Percentiles rank a stretch among this genome's conserved stretches.
These are phyloP conservation scores for Escovopsis sp. DNA, from an alignment of 2,329 filamentous ascomycete species.

Conservation along the genomic window DNA sequence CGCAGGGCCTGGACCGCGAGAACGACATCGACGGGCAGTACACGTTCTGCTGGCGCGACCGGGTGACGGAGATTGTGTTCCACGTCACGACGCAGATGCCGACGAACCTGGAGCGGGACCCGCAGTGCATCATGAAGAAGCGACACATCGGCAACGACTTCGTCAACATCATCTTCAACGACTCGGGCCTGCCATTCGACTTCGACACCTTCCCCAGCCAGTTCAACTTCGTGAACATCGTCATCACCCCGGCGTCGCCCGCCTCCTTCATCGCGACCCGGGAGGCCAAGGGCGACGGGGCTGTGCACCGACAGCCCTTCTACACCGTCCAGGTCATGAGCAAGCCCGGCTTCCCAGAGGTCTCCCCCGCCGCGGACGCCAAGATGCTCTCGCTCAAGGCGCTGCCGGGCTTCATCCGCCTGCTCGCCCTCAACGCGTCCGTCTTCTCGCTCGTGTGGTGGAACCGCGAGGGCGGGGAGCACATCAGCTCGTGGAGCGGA, in stretches of 20 bases:
- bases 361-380: slow-evolving; percentile 75
- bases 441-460: slow-evolving; percentile 90
- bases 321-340: slow-evolving; percentile 85
- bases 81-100: slow-evolving; percentile 98
- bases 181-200: slow-evolving; percentile 75
- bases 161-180: slow-evolving; percentile 97
- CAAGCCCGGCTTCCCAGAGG: slow-evolving; percentile 76
- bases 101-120: slow-evolving; percentile 62
- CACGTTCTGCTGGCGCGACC: slow-evolving; percentile 87
- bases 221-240: slow-evolving; percentile 95
- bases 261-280: slow-evolving; percentile 58
- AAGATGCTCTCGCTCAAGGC: slow-evolving; percentile 79
- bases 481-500: slow-evolving; percentile 79
- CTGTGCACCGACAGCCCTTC: slow-evolving; percentile 36
- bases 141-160: slow-evolving; percentile 93
- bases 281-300: slow-evolving; percentile 21
- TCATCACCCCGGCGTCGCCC: slow-evolving; percentile 76
- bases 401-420: slow-evolving; percentile 70
- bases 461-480: slow-evolving; percentile 59
- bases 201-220: slow-evolving; percentile 89
- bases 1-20: slow-evolving; percentile 71
- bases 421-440: slow-evolving; percentile 82
- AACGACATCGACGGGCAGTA: slow-evolving; percentile 71
- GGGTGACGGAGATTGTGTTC: slow-evolving; percentile 89
- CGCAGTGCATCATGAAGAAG: slow-evolving; percentile 72